A percentile compares a stretch with the other conserved stretches of the same genome.
phyloP scores from a whole-genome alignment of 352 stramenopile species.

The Pythium brassicae region DNA sequence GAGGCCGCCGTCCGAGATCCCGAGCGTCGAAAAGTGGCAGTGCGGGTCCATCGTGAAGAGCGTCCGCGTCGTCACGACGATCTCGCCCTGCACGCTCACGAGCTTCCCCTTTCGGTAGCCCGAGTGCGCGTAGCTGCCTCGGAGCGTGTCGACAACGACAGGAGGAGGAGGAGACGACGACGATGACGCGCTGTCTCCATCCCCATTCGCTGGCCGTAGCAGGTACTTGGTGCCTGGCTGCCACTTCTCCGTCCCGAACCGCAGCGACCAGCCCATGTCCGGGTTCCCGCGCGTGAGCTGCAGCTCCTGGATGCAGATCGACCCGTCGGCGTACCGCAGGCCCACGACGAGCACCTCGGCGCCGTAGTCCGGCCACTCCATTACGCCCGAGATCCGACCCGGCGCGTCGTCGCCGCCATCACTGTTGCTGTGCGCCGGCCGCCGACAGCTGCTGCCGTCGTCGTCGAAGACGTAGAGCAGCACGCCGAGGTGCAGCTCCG shows the following conservation, averaged over 20 bases:
- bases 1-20: constrained; percentile 68
- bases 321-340: constrained; percentile 42
- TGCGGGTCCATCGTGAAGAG: constrained; percentile 86
- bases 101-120: constrained; percentile 51
- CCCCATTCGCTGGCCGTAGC: constrained; percentile 33
- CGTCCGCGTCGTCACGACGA: constrained; percentile 60
- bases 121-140: constrained; percentile 53
- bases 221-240: constrained; percentile 84
- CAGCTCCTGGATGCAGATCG: constrained; percentile 73
- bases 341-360: constrained; percentile 70
- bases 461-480: constrained; percentile 62
- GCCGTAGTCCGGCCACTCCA: constrained; percentile 85
- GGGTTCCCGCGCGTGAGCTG: constrained; percentile 76
- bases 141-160: constrained; percentile 39
- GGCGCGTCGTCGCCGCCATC: constrained; percentile 3
- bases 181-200: no score
- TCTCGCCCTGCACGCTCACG: constrained; percentile 60
- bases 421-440: neutral
- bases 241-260: constrained; percentile 86
- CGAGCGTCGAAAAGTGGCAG: constrained; percentile 76
- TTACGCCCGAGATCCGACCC: constrained; percentile 46
- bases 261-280: constrained; percentile 84
- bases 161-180: no score
- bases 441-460: no score
- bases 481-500: constrained; percentile 75